A percentile compares a stretch with the other conserved stretches of the same genome.
phyloP scores from a whole-genome alignment of 371 early-diverging fungal species.

The Smittium culicis region DNA sequence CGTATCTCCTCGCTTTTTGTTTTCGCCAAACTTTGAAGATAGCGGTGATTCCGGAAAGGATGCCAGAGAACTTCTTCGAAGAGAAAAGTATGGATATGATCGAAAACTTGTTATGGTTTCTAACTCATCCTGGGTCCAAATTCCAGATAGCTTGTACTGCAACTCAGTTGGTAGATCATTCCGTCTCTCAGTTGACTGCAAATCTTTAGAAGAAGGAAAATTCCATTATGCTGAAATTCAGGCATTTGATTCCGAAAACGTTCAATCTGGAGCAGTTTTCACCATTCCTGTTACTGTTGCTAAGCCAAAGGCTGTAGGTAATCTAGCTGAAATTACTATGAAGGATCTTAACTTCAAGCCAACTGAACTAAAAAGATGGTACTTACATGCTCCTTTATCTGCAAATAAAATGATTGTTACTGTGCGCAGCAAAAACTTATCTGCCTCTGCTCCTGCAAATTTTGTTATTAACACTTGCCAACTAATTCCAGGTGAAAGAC shows the following conservation, averaged over 20 bases:
- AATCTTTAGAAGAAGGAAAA: constrained; percentile 50
- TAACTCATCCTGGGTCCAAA: constrained; percentile 59
- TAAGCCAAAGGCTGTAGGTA: constrained; percentile 48
- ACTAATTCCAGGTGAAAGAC: constrained; percentile 55
- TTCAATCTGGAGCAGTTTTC: constrained; percentile 66
- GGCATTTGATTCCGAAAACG: constrained; percentile 60
- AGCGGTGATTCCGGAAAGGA: constrained; percentile 41
- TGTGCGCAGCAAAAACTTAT: constrained; percentile 30
- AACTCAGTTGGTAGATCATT: constrained; percentile 54
- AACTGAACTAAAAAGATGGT: constrained; percentile 63
- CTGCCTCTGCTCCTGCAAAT: constrained; percentile 37
- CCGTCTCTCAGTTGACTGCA: constrained; percentile 65
- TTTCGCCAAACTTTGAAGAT: constrained; percentile 40
- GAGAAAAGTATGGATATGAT: constrained; percentile 59
- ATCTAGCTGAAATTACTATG: constrained; percentile 37
- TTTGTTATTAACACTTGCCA: constrained; percentile 56
- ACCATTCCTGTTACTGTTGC: constrained; percentile 78
- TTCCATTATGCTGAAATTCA: constrained; percentile 65
- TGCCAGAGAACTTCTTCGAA: constrained; percentile 42
- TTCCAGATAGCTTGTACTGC: constrained; percentile 63
- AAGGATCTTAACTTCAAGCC: constrained; percentile 51
- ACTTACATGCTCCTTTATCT: constrained; percentile 65
- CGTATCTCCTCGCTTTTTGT: constrained; percentile 64
- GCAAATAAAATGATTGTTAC: constrained; percentile 50
- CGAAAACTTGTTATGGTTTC: constrained; percentile 57